Percentiles rank a stretch among this genome's conserved stretches.
Evolutionary conservation across 148 eudicot genomes (phyloP).

Genomic region (Rhododendron kiyosumense): DNA sequence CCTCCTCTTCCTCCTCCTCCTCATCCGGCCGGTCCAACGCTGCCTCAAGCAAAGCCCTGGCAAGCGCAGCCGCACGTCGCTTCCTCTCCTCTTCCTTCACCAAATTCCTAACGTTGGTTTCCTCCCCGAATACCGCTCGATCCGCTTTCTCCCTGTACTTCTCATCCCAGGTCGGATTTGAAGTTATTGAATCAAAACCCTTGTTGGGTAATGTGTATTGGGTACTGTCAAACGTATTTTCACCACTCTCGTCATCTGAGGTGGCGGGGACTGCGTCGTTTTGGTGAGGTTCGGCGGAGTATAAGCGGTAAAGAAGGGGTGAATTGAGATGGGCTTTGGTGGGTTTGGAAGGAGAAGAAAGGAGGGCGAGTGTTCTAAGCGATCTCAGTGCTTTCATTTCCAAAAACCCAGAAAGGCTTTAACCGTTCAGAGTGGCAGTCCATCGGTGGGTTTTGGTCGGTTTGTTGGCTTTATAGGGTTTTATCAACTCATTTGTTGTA

Average conservation of each 20-base stretch:
- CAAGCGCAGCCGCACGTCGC: constrained; percentile 40
- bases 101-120: constrained; percentile 5
- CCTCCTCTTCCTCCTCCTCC: constrained; percentile 32
- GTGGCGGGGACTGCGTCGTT: constrained; percentile 13
- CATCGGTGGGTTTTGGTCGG: too few species aligned
- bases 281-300: constrained; percentile 39
- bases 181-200: background rate
- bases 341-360: constrained; percentile 16
- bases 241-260: constrained; percentile 23
- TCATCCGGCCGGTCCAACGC: constrained; percentile 39
- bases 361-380: constrained; percentile 24
- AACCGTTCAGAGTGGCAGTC: too few species aligned
- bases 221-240: constrained; percentile 49
- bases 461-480: too few species aligned
- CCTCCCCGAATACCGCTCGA: constrained; percentile 50
- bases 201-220: constrained; percentile 39
- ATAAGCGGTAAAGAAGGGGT: constrained; percentile 26
- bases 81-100: constrained; percentile 41
- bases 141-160: constrained; percentile 57
- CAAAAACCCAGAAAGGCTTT: background rate
- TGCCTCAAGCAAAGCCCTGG: constrained; percentile 61
- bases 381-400: constrained; percentile 65
- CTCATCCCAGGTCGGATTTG: constrained; percentile 53
- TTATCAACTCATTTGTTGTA: background rate
- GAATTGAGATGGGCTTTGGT: constrained; percentile 27